Conservation (phyloP, 225 moss, liverwort and hornwort species). For the Marchantia paleacea region DNA sequence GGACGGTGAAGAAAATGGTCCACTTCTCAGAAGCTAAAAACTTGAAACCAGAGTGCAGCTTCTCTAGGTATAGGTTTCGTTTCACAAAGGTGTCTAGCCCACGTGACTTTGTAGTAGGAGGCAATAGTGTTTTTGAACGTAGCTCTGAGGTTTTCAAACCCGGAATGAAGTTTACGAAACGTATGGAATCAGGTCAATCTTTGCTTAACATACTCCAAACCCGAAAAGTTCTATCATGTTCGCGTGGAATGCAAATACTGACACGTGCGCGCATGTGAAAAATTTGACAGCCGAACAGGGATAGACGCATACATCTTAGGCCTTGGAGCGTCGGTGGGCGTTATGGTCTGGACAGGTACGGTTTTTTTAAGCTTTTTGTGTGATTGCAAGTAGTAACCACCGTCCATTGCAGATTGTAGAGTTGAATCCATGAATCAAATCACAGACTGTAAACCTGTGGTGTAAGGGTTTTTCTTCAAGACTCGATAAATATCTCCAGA, state of each 20-base stretch:
- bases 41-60: background rate
- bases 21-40: background rate
- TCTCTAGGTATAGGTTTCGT: background rate
- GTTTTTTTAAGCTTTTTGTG: background rate
- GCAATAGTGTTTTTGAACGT: no score
- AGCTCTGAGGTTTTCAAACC: no score
- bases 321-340: slow-evolving; percentile 77
- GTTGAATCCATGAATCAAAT: no score
- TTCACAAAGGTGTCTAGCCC: no score
- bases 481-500: no score
- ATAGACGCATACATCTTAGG: slow-evolving; percentile 80
- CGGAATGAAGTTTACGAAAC: background rate
- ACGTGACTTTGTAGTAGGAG: no score
- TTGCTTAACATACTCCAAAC: background rate
- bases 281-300: slow-evolving; percentile 62
- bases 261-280: slow-evolving; percentile 16
- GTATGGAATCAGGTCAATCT: background rate
- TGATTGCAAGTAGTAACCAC: no score
- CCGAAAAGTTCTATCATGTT: background rate
- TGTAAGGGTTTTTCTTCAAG: no score
- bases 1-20: background rate
- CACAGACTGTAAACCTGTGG: no score
- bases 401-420: no score
- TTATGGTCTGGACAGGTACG: slow-evolving; percentile 85
- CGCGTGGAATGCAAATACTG: background rate